These are phyloP conservation scores for Inonotus hispidus DNA, from an alignment of 1,284 basidiomycete genomes.

Conservation along the genomic window DNA sequence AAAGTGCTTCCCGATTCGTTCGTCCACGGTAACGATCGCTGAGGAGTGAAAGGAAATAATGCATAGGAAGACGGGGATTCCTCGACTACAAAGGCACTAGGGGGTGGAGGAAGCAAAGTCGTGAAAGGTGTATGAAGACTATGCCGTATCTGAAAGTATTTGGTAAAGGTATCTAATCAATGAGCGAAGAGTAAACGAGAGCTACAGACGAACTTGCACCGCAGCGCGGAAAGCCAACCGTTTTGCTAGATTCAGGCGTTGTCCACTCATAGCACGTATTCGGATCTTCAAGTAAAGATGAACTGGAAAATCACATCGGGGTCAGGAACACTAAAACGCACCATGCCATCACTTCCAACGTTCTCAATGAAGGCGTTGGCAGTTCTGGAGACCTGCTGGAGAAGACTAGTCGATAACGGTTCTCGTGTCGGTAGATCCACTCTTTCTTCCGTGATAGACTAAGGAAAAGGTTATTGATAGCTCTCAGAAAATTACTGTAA, in stretches of 20 bases:
- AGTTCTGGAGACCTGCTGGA: conserved; percentile 61
- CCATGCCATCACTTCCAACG: conserved; percentile 39
- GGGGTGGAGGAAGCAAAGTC: conserved; percentile 34
- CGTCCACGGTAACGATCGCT: conserved; percentile 44
- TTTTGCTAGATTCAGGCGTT: conserved; percentile 41
- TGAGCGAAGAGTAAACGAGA: neutral
- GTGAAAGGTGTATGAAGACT: conserved; percentile 27
- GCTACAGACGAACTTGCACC: conserved; percentile 40
- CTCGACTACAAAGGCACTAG: conserved; percentile 26
- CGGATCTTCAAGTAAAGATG: conserved; percentile 39
- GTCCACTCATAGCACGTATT: conserved; percentile 42
- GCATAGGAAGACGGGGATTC: conserved; percentile 40
- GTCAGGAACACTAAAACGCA: conserved; percentile 25
- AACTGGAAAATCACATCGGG: neutral
- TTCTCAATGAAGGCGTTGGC: conserved; percentile 58
- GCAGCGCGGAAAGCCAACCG: conserved; percentile 46
- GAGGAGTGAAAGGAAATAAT: conserved; percentile 57
- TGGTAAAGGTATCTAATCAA: neutral
- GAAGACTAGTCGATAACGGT: conserved; percentile 37
- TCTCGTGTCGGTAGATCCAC: conserved; percentile 42
- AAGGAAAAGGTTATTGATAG: neutral
- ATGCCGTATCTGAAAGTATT: conserved; percentile 23
- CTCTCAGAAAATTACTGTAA: neutral
- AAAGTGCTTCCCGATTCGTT: conserved; percentile 42
- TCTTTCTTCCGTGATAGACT: conserved; percentile 48